Conservation (phyloP, 495 filamentous ascomycete species). For the Penicillium nucicola region DNA sequence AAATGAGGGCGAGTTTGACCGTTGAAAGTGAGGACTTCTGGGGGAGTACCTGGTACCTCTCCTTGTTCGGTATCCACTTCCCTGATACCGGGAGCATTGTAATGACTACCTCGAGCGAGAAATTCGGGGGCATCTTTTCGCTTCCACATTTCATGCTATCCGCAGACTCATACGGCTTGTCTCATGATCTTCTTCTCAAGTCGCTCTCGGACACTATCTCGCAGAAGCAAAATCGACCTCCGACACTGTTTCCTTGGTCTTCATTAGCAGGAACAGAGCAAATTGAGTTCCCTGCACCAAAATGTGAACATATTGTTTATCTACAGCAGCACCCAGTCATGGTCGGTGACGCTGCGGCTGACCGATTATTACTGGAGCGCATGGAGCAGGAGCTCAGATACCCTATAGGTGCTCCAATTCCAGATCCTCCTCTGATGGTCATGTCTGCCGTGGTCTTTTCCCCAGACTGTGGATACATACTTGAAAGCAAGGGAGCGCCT, state of each 20-base stretch:
- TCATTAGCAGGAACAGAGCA: slow-evolving; percentile 56
- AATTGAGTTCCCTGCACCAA: slow-evolving; percentile 59
- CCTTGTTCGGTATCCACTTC: slow-evolving; percentile 80
- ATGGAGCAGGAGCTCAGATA: slow-evolving; percentile 84
- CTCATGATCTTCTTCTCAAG: slow-evolving; percentile 64
- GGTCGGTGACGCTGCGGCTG: slow-evolving; percentile 31
- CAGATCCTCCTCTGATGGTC: slow-evolving; percentile 61
- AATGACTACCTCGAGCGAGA: slow-evolving; percentile 84
- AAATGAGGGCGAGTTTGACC: slow-evolving; percentile 62
- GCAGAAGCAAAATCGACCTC: slow-evolving; percentile 51
- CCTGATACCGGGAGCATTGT: slow-evolving; percentile 70
- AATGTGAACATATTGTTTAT: slow-evolving; percentile 87
- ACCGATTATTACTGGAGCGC: slow-evolving; percentile 50
- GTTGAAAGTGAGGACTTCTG: slow-evolving; percentile 65
- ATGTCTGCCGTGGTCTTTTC: slow-evolving; percentile 90
- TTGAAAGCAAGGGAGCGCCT: slow-evolving; percentile 84
- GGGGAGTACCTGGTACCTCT: slow-evolving; percentile 70
- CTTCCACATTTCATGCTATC: slow-evolving; percentile 78
- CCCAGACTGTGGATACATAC: slow-evolving; percentile 86
- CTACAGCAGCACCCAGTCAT: slow-evolving; percentile 70
- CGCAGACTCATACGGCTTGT: slow-evolving; percentile 60
- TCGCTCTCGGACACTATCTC: slow-evolving; percentile 65
- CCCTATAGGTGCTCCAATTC: slow-evolving; percentile 76
- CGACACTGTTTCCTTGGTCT: slow-evolving; percentile 59
- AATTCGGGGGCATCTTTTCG: slow-evolving; percentile 84